Base-by-base conservation (phyloP, 1,284 basidiomycete genomes). In the Boletus semigastroideus region DNA sequence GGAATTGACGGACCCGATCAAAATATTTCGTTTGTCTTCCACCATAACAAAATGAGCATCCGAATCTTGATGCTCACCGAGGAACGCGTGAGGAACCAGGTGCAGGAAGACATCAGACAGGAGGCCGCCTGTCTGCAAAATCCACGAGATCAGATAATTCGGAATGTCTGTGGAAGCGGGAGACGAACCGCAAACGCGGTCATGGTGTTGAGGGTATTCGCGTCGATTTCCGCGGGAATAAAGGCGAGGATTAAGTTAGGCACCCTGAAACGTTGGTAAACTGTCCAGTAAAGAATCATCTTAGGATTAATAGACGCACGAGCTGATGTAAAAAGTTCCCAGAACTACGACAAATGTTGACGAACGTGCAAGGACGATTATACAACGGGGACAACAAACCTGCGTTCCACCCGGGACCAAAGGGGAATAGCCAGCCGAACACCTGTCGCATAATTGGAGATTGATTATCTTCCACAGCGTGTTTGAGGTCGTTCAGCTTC, bases 241-340 rank as follows among this genome's bases (percentile, higher is more conserved):
- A 93, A 92, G 9, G 90, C 87, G 45, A 95, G 84, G 60, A 95
- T 92, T 63, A 94, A 90, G 74, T 95, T 95, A 48, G 92, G 92
- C 50, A 94, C 82, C 39, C 90, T 92, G 67, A 46, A 52, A 62
- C 56, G 53, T 59, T 57, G 59, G 63, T 50, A 20, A 49, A 37
- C 53, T 30, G n/a, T 42, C 51, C 50, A 53, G 56, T 42, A 42
- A 60, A 46, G 57, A 50, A 44, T 51, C 49, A 46, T 49, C 46
- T 12, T 55, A 46, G 45, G 48, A 37, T 53, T 42, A 56, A 53
- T 49, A 54, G 36, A 76, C 89, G 67, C 64, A 92, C 90, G 92
- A 94, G 77, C 90, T 93, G 69, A 94, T 94, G 75, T 94, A 94
- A 77, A 94, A 93, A 30, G 92, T 94, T 57, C 88, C 92, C 38